Conservation (phyloP, 495 filamentous ascomycete species). For the Penicillium coprophilum region DNA sequence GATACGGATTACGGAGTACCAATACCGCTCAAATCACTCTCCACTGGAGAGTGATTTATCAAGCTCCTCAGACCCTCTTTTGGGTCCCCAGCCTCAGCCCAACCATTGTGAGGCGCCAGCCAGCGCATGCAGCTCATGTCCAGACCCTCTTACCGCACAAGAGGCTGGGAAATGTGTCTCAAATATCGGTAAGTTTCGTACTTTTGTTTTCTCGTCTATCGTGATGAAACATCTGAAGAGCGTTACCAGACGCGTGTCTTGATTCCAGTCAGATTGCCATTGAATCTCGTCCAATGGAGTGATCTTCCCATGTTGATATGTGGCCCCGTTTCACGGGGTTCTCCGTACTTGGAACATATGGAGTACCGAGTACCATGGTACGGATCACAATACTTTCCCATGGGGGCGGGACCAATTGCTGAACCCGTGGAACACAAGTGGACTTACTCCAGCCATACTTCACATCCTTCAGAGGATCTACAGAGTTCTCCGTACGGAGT, state of each 20-base stretch:
- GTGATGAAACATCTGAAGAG: not conserved
- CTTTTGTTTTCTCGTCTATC: not conserved
- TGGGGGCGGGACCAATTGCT: not conserved
- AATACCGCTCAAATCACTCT: constrained; percentile 5
- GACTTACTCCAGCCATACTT: too few relatives aligned
- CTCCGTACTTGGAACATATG: too few relatives aligned
- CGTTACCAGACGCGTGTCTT: not conserved
- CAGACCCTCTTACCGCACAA: constrained; percentile 9
- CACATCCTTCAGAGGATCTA: too few relatives aligned
- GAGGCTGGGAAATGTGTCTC: constrained; percentile 8
- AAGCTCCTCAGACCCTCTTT: constrained; percentile 9
- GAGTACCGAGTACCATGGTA: not conserved
- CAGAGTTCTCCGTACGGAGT: too few relatives aligned
- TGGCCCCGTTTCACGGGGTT: not conserved
- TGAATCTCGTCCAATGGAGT: not conserved
- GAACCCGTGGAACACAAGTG: not conserved
- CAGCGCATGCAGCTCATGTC: constrained; percentile 9
- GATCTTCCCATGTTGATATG: not conserved
- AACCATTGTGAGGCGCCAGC: constrained; percentile 4
- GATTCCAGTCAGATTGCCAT: not conserved
- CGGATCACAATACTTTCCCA: not conserved
- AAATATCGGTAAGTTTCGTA: not conserved
- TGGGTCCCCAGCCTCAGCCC: constrained; percentile 7
- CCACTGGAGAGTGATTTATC: constrained; percentile 13
- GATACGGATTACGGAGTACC: too few relatives aligned